Conservation (phyloP, 768 basidiomycete species). For the Mycena capillaripes region DNA sequence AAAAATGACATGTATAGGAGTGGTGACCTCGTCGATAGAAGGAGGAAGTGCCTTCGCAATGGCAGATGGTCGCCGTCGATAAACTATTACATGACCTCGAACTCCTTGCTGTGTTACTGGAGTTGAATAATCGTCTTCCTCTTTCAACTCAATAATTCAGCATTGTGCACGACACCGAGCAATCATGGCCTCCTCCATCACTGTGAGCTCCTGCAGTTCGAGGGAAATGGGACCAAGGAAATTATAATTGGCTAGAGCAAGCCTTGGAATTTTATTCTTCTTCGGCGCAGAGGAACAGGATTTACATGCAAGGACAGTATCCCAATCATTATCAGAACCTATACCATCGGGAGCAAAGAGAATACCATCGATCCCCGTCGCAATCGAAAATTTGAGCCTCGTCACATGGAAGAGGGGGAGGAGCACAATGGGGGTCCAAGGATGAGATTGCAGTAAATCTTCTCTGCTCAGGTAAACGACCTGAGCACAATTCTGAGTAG, state of each 20-base stretch:
- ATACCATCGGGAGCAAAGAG: slow-evolving; percentile 4
- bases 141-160: slow-evolving; percentile 10
- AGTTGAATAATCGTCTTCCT: slow-evolving; percentile 33
- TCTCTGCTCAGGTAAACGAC: too few species aligned
- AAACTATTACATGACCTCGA: slow-evolving; percentile 5
- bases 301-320: neutral
- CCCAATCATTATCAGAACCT: neutral
- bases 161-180: slow-evolving; percentile 29
- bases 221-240: slow-evolving; percentile 17
- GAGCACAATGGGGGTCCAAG: slow-evolving; percentile 8
- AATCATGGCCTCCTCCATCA: slow-evolving; percentile 32
- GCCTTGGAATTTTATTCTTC: neutral
- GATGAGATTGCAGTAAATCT: neutral
- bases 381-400: neutral
- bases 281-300: neutral
- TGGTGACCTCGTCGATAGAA: slow-evolving; percentile 5
- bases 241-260: slow-evolving; percentile 13
- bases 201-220: slow-evolving; percentile 20
- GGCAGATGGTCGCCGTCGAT: slow-evolving; percentile 1
- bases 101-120: slow-evolving; percentile 1
- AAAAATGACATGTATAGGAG: slow-evolving; percentile 12
- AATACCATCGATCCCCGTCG: neutral
- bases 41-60: neutral
- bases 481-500: too few species aligned
- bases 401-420: neutral